Evolutionary conservation across 108 stramenopile genomes (phyloP).

Genomic region (Cyclostephanos tholiformis): DNA sequence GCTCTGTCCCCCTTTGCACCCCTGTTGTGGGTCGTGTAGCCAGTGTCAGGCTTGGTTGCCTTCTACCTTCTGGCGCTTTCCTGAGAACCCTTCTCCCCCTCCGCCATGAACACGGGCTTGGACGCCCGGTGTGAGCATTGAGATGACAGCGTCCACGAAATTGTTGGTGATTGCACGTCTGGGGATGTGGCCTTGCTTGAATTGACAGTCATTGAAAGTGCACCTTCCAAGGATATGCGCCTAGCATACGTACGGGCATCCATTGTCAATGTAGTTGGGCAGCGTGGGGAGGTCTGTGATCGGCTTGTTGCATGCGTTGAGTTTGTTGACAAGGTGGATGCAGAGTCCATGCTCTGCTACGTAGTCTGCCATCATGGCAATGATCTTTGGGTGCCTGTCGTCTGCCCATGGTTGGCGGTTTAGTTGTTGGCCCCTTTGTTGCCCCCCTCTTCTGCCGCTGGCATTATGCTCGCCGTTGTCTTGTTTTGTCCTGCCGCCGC

Average conservation of each 20-base stretch:
- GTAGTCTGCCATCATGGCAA: not conserved
- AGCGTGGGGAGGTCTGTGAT: not conserved
- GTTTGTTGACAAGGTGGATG: not conserved
- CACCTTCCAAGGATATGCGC: not conserved
- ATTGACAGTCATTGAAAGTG: not conserved
- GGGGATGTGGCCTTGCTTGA: not conserved
- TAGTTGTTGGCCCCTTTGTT: not conserved
- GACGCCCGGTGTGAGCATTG: not conserved
- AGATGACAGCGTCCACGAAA: not conserved
- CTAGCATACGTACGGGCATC: not conserved
- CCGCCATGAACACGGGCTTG: not conserved
- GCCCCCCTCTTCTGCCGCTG: not conserved
- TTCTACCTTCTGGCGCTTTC: not conserved
- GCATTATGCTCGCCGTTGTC: not conserved
- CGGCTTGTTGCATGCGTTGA: not conserved
- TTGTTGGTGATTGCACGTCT: not conserved
- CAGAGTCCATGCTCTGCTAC: not conserved
- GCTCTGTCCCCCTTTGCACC: not conserved
- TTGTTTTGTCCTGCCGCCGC: not conserved
- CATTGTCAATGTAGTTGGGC: not conserved
- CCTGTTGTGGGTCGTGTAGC: not conserved
- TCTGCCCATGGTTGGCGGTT: not conserved
- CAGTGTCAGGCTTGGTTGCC: not conserved
- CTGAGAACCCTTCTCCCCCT: conserved; percentile 1
- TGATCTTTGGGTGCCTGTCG: not conserved